Base-by-base conservation (phyloP, 495 filamentous ascomycete species). In the Aspergillus egyptiacus region DNA sequence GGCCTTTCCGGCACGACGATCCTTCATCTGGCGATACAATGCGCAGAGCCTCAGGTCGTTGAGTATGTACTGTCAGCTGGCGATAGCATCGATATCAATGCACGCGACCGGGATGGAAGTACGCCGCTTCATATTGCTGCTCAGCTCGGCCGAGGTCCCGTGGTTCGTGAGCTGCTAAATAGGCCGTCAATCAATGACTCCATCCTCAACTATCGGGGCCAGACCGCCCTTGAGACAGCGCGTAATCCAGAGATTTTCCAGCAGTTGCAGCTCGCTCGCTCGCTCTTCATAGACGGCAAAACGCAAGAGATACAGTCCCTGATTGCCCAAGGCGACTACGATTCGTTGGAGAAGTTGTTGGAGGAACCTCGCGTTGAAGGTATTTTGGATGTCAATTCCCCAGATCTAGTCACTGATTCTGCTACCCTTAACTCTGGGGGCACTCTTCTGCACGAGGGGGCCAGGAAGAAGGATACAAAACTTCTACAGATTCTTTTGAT, bases 1-100 rank as follows among this genome's bases (percentile, higher is more conserved):
- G 67, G 67, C 3, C 66, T 91, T 14, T 86, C 89, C 33, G 89
- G 91, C 31, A 93, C 90, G 2, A 89, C 87, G 0, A 82, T 96
- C 32, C 75, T 98, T 13, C 94, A 97, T 65, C 72, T 98, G 42
- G 91, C 93, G 20, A 87, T 96, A n/a, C 93, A 97, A 63, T 98
- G 93, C 59, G 94, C 94, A 14, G 91, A 97, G 58, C 78, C 85
- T 20, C 83, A 86, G n/a, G 89, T 98, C 10, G 83, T 98, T n/a
- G 94, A 98, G 66, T 96, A 87, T 55, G 84, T 97, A 6, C 68
- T 98, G 18, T 90, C 89, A 5, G 77, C 82, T 37, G 71, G 69
- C n/a, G 64, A 70, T 14, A 64, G 64, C 8, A 68, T 94, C 40
- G 87, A 97, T 61, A 72, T 97, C 58, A 98, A 97, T 69, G 82